Conservation (phyloP, 352 stramenopile species). For the Globisporangium heterothallicum region DNA sequence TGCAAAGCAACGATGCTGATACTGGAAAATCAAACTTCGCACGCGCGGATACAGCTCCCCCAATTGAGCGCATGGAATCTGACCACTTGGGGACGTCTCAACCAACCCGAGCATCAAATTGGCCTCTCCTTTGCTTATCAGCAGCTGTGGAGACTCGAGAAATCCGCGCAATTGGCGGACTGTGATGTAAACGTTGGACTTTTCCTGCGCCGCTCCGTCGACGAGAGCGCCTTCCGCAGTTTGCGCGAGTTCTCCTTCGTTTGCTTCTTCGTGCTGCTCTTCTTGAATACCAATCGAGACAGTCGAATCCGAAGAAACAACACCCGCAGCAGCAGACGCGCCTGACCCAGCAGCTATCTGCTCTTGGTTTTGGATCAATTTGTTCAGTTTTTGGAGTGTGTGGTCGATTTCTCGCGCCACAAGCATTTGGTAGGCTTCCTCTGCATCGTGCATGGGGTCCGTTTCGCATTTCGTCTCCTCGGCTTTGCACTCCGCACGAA, state of each 20-base stretch:
- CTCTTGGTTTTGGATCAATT: slow-evolving; percentile 29
- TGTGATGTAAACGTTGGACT: slow-evolving; percentile 26
- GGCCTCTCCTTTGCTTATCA: slow-evolving; percentile 51
- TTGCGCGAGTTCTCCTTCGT: slow-evolving; percentile 1
- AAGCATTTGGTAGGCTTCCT: slow-evolving; percentile 29
- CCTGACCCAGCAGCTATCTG: slow-evolving; percentile 17
- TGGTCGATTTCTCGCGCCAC: slow-evolving; percentile 28
- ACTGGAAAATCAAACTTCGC: slow-evolving; percentile 52
- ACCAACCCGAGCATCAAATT: slow-evolving; percentile 48
- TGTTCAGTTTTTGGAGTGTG: slow-evolving; percentile 35
- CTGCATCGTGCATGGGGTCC: slow-evolving; percentile 10
- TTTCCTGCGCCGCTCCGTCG: slow-evolving; percentile 7
- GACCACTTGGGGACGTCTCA: slow-evolving; percentile 15
- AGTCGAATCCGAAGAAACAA: slow-evolving; percentile 6
- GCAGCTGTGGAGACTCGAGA: slow-evolving; percentile 45
- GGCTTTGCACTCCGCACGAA: not conserved
- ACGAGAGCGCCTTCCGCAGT: not conserved
- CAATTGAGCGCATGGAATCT: slow-evolving; percentile 33
- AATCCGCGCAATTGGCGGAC: slow-evolving; percentile 34
- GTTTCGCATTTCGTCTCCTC: slow-evolving; percentile 10
- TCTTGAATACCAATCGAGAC: not conserved
- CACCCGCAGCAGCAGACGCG: slow-evolving; percentile 13
- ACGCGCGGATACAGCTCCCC: slow-evolving; percentile 36
- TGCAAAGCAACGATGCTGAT: slow-evolving; percentile 40
- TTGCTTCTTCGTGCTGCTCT: slow-evolving; percentile 9